Base-by-base conservation (phyloP, 768 basidiomycete genomes). In the Podaxis sp. region DNA sequence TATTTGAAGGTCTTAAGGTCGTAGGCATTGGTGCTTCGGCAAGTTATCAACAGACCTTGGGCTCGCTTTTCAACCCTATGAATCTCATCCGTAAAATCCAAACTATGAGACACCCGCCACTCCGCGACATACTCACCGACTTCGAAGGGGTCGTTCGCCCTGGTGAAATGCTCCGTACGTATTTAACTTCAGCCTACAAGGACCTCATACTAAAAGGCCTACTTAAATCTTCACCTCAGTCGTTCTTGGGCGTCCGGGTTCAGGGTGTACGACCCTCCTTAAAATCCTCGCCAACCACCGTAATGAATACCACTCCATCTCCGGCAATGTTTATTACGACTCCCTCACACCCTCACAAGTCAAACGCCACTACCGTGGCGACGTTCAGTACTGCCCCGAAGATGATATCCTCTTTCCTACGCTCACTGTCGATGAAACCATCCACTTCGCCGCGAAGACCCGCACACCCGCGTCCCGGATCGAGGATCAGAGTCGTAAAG, bases 341-440 rank as follows among this genome's bases (percentile, higher is more conserved):
- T 87, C 91, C 1, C 81, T 96, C 63, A 75, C 86, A 0, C 84
- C 90, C 1, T 74, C 83, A 1, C 81, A 93, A 60, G 81, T 96
- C 59, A 67, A 71, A 63, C 81, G 84, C 63, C 82, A 82, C 57
- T 90, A 86, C 71, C 87, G 89, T 2, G 95, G 94, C 15, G 93
- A 93, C 69, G 87, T 92, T 2, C 84, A 85, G 59, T 94, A 92
- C 71, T 88, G 84, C 64, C 90, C 91, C 0, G 93, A 92, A 76
- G 93, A 94, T 68, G 93, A 96, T 70, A 78, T 91, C 1, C 93
- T 94, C 71, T 90, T 95, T 67, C 90, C 93, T 4, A 91, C 89
- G 9, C 80, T 96, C 28, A 92, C 90, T 4, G 92, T 94, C 36
- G 81, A 84, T 53, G 82, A 93, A 70, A 93, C 92, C 0, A 79